Base-by-base conservation (phyloP, 805 yeast species). In the Ogataea zsoltii region DNA sequence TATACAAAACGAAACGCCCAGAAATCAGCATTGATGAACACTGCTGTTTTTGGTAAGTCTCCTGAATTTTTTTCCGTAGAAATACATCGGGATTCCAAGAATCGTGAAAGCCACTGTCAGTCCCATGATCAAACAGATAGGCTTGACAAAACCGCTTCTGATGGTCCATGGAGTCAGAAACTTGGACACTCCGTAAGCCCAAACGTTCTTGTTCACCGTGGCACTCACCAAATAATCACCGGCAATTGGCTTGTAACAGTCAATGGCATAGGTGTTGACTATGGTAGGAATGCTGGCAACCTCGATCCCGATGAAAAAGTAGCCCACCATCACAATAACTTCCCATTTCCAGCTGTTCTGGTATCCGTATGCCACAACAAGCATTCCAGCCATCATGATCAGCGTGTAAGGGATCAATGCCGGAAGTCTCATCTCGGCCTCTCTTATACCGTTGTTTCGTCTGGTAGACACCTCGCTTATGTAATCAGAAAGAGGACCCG, bases 31-130 rank as follows among this genome's bases (percentile, higher is more conserved):
- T 23, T 10, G 30, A 33, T 49, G 53, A 16, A 49, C 53, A 16
- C 42, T 37, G 40, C 50, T 49, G 38, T 49, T 33, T 50, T 54
- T 28, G 55, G 65, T 44, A 48, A 54, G 19, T 26, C 45, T 38
- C 46, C 53, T 50, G 52, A 60, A 14, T 49, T 49, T 30, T 48
- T 49, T 45, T 49, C 59, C 33, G 56, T 57, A 33, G 48, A 52
- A 29, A 54, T 33, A 47, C 50, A 61, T 16, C 12, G 49, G 48
- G 37, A 51, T 43, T 32, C 49, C 46, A 23, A 43, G n/a, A n/a
- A 39, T 32, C 42, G 44, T 33, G 17, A 41, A 46, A 7, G 44
- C 17, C 2, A 29, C 36, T 11, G 40, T 38, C 29, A 49, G 35
- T 12, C 53, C 53, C 50, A 46, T 43, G 33, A 46, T 38, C 30